Evolutionary conservation across 2,329 filamentous ascomycete species (phyloP).

Genomic region (Penicillium sp.): DNA sequence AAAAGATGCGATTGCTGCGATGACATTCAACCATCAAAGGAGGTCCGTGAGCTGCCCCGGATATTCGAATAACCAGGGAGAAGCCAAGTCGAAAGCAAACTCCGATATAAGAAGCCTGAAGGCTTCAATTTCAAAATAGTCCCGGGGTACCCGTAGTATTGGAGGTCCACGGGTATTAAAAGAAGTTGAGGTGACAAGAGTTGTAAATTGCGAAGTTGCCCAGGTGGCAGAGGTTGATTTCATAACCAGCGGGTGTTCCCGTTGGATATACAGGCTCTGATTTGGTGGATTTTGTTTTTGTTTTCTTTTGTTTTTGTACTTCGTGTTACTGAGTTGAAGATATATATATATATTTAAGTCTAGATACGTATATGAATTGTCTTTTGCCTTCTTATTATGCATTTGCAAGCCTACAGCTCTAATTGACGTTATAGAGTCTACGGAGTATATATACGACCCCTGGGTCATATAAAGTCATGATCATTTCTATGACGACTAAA

Average conservation of each 20-base stretch:
- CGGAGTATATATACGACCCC: not conserved
- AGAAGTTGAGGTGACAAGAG: not conserved
- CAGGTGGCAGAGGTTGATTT: slow-evolving; percentile 16
- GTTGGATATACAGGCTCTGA: not conserved
- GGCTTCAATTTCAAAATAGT: not conserved
- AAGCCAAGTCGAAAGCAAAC: not conserved
- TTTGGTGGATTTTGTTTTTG: not conserved
- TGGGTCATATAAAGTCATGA: slow-evolving; percentile 3
- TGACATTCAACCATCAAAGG: not conserved
- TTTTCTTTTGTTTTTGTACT: not conserved
- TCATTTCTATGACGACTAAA: slow-evolving; percentile 1
- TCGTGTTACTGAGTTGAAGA: not conserved
- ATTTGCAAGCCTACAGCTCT: not conserved
- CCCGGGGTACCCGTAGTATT: not conserved
- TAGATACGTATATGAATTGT: not conserved
- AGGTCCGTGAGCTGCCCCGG: slow-evolving; percentile 14
- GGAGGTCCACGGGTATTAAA: too few relatives aligned
- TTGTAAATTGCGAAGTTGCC: not conserved
- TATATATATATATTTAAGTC: not conserved
- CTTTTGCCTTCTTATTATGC: not conserved
- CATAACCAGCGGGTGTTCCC: slow-evolving; percentile 9
- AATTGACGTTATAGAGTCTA: not conserved
- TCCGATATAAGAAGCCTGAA: not conserved
- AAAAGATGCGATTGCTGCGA: not conserved
- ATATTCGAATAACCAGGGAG: not conserved